Evolutionary conservation across 306 rosid species (phyloP), one percentile per base, ranked within the genome.

Genomic region (Albizia julibrissin): DNA sequence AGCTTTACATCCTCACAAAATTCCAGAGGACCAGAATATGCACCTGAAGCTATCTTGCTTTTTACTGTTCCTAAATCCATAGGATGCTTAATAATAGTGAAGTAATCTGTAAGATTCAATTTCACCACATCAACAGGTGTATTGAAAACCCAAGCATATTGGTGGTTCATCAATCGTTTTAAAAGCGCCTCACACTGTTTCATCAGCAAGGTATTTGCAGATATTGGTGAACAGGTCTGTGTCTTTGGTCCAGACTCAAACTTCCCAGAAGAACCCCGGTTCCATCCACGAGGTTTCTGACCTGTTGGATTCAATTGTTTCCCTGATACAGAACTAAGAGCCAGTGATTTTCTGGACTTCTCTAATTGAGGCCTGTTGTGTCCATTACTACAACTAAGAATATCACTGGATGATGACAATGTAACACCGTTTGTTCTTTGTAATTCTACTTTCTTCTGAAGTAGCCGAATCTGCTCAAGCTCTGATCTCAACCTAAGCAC

Each of bases 31-130:
- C 84, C 46, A 11, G 89, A 69, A 78, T 90, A 94, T 11, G 68
- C 81, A 80, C 93, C 93, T 9, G 88, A 81, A 56, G 83, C 85
- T 61, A 91, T 37, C 84, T 92, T 94, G 59, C 69, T 74, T 80
- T 94, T 88, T 72, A 94, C 43, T 40, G 91, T 92, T 75, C 98
- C 98, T 80, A 94, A 85, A 83, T 94, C 98, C 97, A 94, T 94
- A 18, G 98, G 98, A 71, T 81, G 82, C 86, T 94, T 94, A 46
- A 94, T 92, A 58, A 94, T 76, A 49, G 69, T 88, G 74, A 88
- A 89, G 86, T 94, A 94, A 84, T 91, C 98, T 0, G 92, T 93
- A 84, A 94, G 86, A 71, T 94, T 94, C 86, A 94, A 81, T 87
- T 90, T 87, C 80, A 80, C 93, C 8, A 77, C 87, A 89, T 94